Evolutionary conservation across 2,329 filamentous ascomycete genomes (phyloP).

Genomic region (Fusarium ramigenum): DNA sequence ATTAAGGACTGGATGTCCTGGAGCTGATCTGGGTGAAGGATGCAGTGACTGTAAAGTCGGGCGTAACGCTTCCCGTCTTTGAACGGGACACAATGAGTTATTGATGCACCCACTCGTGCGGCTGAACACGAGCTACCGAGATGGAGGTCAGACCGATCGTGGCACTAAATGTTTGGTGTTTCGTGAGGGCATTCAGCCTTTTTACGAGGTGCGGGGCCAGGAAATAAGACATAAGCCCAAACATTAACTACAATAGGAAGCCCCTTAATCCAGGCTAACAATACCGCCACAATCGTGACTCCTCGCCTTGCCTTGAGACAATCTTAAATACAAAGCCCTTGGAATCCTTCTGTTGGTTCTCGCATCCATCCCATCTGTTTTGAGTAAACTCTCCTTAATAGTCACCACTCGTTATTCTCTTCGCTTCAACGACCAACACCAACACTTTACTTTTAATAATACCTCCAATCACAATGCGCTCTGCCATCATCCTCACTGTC

Average conservation of each 20-base stretch:
- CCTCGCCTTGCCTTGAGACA: background rate
- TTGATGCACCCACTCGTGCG: background rate
- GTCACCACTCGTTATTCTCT: background rate
- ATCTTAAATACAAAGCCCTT: background rate
- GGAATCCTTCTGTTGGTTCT: background rate
- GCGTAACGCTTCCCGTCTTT: background rate
- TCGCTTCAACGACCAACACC: background rate
- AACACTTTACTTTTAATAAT: background rate
- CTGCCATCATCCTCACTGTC: slow-evolving; percentile 19
- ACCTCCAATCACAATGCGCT: slow-evolving; percentile 9
- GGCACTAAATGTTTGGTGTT: background rate
- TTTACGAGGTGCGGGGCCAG: background rate
- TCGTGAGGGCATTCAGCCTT: slow-evolving; percentile 1
- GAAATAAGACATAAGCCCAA: background rate
- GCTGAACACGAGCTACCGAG: background rate
- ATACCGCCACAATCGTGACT: background rate
- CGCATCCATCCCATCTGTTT: background rate
- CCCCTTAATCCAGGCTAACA: background rate
- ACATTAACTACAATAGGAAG: background rate
- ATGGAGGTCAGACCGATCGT: background rate
- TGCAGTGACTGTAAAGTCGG: no score
- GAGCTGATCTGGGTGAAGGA: background rate
- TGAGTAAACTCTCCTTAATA: background rate
- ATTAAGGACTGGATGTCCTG: background rate
- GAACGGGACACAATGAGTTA: background rate